Conservation (phyloP, 805 yeast genomes). For the Teunomyces pallodes region DNA sequence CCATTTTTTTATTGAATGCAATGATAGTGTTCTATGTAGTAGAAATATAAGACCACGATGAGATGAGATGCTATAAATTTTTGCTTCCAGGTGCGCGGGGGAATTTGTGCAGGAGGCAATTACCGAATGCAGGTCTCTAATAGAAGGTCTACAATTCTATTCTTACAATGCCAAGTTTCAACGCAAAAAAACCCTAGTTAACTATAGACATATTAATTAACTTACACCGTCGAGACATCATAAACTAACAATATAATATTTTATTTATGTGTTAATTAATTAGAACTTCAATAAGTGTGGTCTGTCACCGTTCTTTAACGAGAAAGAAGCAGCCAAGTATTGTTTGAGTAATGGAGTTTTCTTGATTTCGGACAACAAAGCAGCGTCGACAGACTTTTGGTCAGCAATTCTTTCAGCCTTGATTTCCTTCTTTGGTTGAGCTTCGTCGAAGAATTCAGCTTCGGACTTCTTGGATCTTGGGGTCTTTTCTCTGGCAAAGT, state of each 20-base stretch:
- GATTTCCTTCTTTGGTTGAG: conserved; percentile 76
- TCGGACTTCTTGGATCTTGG: conserved; percentile 82
- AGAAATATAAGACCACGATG: conserved; percentile 8
- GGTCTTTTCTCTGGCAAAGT: conserved; percentile 95
- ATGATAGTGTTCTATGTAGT: conserved; percentile 9
- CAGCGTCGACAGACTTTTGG: conserved; percentile 93
- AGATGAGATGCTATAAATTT: conserved; percentile 14
- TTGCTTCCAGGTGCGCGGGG: background rate
- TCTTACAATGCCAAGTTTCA: too few species aligned
- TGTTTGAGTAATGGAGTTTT: conserved; percentile 96
- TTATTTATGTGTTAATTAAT: conserved; percentile 19
- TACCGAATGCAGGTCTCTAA: background rate
- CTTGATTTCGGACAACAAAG: conserved; percentile 90
- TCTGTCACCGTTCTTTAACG: conserved; percentile 96
- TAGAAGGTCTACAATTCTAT: too few species aligned
- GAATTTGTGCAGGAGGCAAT: background rate
- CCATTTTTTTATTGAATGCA: conserved; percentile 40
- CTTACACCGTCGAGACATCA: conserved; percentile 1
- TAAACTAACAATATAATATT: conserved; percentile 3
- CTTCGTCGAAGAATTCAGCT: conserved; percentile 85
- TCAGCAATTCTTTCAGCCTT: conserved; percentile 93
- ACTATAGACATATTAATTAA: conserved; percentile 1
- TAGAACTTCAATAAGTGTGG: conserved; percentile 98
- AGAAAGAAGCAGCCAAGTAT: conserved; percentile 93
- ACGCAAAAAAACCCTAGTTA: background rate